phyloP scores from a whole-genome alignment of 2,329 filamentous ascomycete species.

The Phoma herbarum region DNA sequence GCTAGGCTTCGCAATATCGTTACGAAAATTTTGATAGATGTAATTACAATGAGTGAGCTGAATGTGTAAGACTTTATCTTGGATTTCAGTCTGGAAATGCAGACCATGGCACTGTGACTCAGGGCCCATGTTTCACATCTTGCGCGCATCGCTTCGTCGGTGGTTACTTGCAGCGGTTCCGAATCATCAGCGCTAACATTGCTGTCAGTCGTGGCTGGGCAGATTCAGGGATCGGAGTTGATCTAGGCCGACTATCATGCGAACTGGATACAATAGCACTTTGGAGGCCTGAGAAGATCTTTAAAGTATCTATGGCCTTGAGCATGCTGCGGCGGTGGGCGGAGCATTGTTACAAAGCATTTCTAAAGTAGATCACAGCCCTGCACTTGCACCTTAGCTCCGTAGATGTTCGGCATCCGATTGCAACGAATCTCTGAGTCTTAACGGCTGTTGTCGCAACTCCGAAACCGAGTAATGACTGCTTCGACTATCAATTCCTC shows the following conservation, averaged over 20 bases:
- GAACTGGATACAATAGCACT: background rate
- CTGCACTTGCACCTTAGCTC: background rate
- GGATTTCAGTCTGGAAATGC: too few species aligned
- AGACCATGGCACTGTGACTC: too few species aligned
- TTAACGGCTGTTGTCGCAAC: background rate
- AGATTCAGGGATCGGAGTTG: background rate
- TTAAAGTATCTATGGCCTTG: background rate
- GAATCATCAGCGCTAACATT: too few species aligned
- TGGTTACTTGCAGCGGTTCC: too few species aligned
- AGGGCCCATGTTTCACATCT: too few species aligned
- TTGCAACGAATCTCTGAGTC: background rate
- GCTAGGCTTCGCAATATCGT: too few species aligned
- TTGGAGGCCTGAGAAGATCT: background rate
- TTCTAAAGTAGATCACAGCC: background rate
- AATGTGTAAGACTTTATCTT: too few species aligned
- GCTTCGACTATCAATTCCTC: background rate
- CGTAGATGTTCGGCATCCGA: background rate
- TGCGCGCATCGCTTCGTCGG: too few species aligned
- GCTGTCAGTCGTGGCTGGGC: background rate
- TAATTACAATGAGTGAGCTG: too few species aligned
- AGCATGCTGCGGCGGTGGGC: background rate
- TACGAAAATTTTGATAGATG: too few species aligned
- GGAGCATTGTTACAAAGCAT: background rate
- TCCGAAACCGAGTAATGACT: background rate
- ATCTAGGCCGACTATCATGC: background rate